Base-by-base conservation (phyloP, 208 protist genomes). In the Leptomonas seymouri region DNA sequence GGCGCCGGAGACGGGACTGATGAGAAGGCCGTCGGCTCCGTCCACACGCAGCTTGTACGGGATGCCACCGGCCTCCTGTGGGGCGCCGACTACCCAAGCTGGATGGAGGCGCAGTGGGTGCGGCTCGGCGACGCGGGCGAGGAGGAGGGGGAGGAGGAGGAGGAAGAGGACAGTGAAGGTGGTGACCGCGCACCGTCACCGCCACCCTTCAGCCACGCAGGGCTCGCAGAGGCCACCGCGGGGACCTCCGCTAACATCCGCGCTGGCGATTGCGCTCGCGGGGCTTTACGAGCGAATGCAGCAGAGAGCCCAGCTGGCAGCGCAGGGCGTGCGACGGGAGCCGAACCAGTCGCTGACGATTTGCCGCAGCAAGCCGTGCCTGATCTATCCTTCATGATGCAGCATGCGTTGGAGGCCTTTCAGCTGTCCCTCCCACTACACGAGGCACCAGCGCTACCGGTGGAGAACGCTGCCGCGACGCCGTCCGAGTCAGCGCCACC, bases 41-140 rank as follows among this genome's bases (percentile, higher is more conserved):
- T 49, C 23, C 71, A 77, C 25, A 58, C 58, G 51, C 64, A 27
- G n/a, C 67, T 77, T 45, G 46, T 77, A 6, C 16, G 30, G 14
- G 71, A 77, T 28, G 58, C 54, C n/a, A 50, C 64, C 12, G 44
- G 31, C 0, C 49, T 77, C 39, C 71, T 77, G 48, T 77, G 63
- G 64, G 71, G 71, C 11, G 63, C 46, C 5, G 64, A 66, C 30
- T 77, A 77, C 45, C 71, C 71, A 16, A 21, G 46, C 0, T 77
- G 71, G 71, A 51, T 77, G 64, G 49, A 59, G 57, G 58, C 66
- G 27, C 57, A 50, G 63, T 77, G 71, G 71, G 25, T 62, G 56
- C 64, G 59, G 11, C 59, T 53, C 23, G 63, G n/a, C 6, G 64
- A 60, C 55, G 31, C 18, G 27, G 70, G 50, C 9, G 70, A 46